Conservation (phyloP, 352 stramenopile genomes). For the Thraustochytrium sp. region DNA sequence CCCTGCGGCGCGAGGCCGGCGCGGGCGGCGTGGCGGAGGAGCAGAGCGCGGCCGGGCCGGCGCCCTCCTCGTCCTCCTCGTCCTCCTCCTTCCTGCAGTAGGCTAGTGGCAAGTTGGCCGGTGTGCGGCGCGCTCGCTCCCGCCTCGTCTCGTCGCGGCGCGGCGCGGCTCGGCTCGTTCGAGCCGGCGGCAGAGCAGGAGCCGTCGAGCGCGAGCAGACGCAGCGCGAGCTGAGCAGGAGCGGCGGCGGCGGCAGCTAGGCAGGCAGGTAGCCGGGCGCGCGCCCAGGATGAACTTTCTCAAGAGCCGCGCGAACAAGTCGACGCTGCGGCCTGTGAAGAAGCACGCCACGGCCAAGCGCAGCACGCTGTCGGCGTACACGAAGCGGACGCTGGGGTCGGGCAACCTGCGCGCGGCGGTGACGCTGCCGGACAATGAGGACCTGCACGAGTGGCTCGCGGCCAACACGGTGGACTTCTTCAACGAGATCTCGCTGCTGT, state of each 20-base stretch:
- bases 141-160: no score
- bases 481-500: slow-evolving; percentile 86
- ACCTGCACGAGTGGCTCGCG: slow-evolving; percentile 81
- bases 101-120: no score
- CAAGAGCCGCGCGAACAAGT: slow-evolving; percentile 16
- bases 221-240: no score
- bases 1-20: no score
- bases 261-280: not conserved
- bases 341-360: slow-evolving; percentile 34
- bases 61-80: no score
- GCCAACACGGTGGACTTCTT: slow-evolving; percentile 90
- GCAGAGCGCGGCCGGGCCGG: no score
- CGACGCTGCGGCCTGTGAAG: slow-evolving; percentile 31
- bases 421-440: slow-evolving; percentile 57
- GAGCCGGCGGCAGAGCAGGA: not conserved
- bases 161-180: no score
- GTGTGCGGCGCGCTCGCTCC: no score
- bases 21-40: no score
- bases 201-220: not conserved
- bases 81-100: no score
- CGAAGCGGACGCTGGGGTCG: slow-evolving; percentile 12
- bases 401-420: not conserved
- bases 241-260: not conserved
- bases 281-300: slow-evolving; percentile 30
- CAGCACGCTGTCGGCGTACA: slow-evolving; percentile 12